Evolutionary conservation across 2,329 filamentous ascomycete genomes (phyloP).

Genomic region (Paraphaeosphaeria minitans): DNA sequence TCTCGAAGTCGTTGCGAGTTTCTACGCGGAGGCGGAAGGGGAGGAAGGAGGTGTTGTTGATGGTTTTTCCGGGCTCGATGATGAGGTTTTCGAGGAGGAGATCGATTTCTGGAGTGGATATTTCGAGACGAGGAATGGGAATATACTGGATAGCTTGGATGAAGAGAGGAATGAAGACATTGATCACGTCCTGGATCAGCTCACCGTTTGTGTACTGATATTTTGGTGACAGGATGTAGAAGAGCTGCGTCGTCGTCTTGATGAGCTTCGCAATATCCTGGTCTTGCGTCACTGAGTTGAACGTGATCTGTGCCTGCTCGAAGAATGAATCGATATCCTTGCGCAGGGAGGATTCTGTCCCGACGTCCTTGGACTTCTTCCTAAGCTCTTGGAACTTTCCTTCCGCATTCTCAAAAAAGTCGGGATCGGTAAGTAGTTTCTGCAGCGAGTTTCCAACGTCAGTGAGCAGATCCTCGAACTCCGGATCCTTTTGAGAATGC

Average conservation of each 20-base stretch:
- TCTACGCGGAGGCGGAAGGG: conserved; percentile 82
- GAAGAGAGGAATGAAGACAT: conserved; percentile 79
- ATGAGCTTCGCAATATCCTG: conserved; percentile 72
- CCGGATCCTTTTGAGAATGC: conserved; percentile 76
- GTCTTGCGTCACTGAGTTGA: conserved; percentile 73
- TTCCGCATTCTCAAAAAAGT: conserved; percentile 79
- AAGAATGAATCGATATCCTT: conserved; percentile 76
- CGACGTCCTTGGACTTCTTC: conserved; percentile 62
- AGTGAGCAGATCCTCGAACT: conserved; percentile 78
- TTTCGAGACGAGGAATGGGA: conserved; percentile 87
- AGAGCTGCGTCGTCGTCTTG: conserved; percentile 69
- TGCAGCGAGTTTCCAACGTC: conserved; percentile 77
- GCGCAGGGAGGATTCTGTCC: conserved; percentile 69
- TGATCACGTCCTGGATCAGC: conserved; percentile 74
- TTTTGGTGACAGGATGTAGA: conserved; percentile 69
- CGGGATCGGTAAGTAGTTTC: conserved; percentile 81
- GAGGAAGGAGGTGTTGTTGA: conserved; percentile 87
- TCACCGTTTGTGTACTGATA: conserved; percentile 70
- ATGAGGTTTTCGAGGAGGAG: conserved; percentile 89
- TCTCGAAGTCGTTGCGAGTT: conserved; percentile 84
- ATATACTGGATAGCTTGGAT: conserved; percentile 82
- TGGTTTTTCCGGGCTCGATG: conserved; percentile 81
- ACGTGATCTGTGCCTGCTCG: conserved; percentile 68
- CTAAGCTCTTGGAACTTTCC: conserved; percentile 66
- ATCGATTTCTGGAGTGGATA: conserved; percentile 82